Percentiles rank a stretch among this genome's conserved stretches.
phyloP scores from a whole-genome alignment of 2,329 filamentous ascomycete genomes.

The Fusarium nelsonii region DNA sequence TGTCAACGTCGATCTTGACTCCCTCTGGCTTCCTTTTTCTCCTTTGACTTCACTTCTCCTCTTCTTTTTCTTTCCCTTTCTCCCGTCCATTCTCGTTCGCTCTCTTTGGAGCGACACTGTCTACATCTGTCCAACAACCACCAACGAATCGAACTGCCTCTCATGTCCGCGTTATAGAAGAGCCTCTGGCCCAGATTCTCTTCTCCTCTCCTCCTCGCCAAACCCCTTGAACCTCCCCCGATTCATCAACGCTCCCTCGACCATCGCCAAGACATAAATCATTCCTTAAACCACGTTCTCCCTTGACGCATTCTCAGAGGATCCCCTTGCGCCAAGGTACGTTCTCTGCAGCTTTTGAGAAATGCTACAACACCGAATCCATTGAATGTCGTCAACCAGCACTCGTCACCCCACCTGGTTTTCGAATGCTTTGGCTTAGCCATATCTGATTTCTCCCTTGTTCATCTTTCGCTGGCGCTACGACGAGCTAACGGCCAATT shows the following conservation, averaged over 20 bases:
- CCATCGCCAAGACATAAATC: constrained; percentile 19
- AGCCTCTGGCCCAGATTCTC: constrained; percentile 42
- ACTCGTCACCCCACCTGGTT: constrained; percentile 39
- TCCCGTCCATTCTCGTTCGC: constrained; percentile 11
- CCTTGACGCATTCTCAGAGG: constrained; percentile 27
- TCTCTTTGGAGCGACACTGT: constrained; percentile 41
- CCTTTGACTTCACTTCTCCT: constrained; percentile 28
- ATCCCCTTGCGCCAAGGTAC: constrained; percentile 39
- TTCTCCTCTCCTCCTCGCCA: constrained; percentile 32
- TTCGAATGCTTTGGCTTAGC: constrained; percentile 6
- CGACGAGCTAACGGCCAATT: constrained; percentile 29
- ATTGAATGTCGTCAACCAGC: constrained; percentile 8
- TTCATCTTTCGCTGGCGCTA: not conserved
- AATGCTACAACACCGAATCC: not conserved
- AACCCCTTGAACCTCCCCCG: constrained; percentile 22
- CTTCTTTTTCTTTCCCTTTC: constrained; percentile 14
- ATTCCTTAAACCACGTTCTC: constrained; percentile 27
- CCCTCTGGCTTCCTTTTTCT: constrained; percentile 35
- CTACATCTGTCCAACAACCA: constrained; percentile 6
- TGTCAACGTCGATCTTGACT: constrained; percentile 43
- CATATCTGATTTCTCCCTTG: constrained; percentile 22
- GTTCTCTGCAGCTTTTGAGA: constrained; percentile 22
- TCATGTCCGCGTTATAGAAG: constrained; percentile 56
- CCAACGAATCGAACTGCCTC: constrained; percentile 34
- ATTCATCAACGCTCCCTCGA: constrained; percentile 36